Base-by-base conservation (phyloP, 257 asterid genomes). In the Solanum raphanifolium region DNA sequence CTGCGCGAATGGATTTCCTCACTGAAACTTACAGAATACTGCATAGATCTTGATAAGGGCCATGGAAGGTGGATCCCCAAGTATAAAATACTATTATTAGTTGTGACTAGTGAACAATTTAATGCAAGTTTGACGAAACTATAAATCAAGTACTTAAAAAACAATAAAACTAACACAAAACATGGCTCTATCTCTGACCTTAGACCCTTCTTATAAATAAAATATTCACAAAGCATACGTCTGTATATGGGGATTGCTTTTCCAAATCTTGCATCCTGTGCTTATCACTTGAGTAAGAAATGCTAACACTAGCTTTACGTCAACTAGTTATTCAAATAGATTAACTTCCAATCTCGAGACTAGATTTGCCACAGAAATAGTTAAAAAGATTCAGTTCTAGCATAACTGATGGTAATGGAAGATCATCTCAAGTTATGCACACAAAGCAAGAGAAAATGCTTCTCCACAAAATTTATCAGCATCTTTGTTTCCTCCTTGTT, bases 401-500 rank as follows among this genome's bases (percentile, higher is more conserved):
- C 65, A 20, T 31, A 87, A 48, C 66, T 13, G 43, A 74, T 31
- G 87, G 27, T 78, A 87, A 87, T 69, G 89, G 87, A 86, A 73
- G 71, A 31, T 9, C 34, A 38, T 32, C 48, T 73, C 55, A 86
- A 89, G 36, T 58, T 20, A 7, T 7, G 39, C 52, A 31, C 68
- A 62, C 85, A 65, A 38, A 90, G 86, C 87, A 87, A 83, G 88
- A 83, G 41, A 75, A 38, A 86, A 86, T 43, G 55, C 60, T 38
- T 55, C 34, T 62, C 84, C 7, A 48, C 82, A 20, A 84, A 66
- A 34, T 48, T 88, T 60, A 58, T 91, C 85, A 9, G 39, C 34
- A 35, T 83, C 20, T 78, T 87, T 21, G 58, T 88, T 25, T 29
- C 29, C 38, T 58, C 87, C 13, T 15, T 85, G 62, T 43, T 79